phyloP scores from a whole-genome alignment of 306 rosid species.

The Mucuna pruriens region DNA sequence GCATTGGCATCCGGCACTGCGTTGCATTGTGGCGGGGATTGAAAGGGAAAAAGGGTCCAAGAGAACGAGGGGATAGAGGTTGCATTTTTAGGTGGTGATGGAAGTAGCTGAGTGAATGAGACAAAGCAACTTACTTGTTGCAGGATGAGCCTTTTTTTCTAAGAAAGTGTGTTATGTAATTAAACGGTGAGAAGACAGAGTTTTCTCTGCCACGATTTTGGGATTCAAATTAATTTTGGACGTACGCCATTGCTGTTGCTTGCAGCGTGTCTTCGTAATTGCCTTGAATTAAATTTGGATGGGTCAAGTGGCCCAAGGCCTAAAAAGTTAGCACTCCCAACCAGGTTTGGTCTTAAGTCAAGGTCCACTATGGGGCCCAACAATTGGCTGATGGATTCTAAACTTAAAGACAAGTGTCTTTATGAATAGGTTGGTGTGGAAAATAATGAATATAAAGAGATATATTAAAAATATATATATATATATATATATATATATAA shows the following conservation, averaged over 20 bases:
- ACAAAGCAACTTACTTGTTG: constrained; percentile 38
- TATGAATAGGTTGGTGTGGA: not conserved
- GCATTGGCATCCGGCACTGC: not conserved
- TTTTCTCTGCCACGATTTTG: constrained; percentile 40
- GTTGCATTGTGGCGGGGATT: not conserved
- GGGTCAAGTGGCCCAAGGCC: constrained; percentile 32
- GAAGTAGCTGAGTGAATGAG: constrained; percentile 46
- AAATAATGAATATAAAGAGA: too few species aligned
- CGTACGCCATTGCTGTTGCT: not conserved
- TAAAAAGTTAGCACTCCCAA: not conserved
- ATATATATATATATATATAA: too few species aligned
- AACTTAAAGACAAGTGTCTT: not conserved
- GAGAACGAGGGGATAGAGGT: constrained; percentile 28
- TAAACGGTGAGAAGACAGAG: constrained; percentile 6
- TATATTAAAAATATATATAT: too few species aligned
- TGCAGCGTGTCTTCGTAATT: not conserved
- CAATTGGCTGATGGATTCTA: not conserved
- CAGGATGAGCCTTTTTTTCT: constrained; percentile 24
- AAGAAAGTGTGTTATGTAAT: not conserved
- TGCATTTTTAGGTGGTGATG: constrained; percentile 37
- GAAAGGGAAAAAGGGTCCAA: constrained; percentile 31
- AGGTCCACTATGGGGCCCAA: constrained; percentile 29
- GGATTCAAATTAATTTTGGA: constrained; percentile 34
- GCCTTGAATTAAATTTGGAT: constrained; percentile 12
- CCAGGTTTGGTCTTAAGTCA: not conserved